A percentile compares a stretch with the other conserved stretches of the same genome.
These are phyloP conservation scores for Hanseniaspora clermontiae DNA, from an alignment of 805 yeast genomes.

Conservation along the genomic window DNA sequence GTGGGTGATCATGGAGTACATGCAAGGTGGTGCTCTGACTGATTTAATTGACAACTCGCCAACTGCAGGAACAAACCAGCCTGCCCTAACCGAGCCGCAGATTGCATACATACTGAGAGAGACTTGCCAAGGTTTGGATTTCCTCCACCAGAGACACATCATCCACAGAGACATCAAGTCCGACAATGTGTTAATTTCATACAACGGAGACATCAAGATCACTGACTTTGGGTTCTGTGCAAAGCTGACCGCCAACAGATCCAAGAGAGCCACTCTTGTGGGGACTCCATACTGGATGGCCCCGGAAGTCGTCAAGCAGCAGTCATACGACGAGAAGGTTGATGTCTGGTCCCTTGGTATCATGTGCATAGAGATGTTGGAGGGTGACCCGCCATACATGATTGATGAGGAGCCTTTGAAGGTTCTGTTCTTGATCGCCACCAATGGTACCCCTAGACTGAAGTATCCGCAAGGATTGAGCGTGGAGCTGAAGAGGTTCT, in stretches of 20 bases:
- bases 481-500: constrained; percentile 66
- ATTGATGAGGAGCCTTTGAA: constrained; percentile 83
- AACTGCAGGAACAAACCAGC: constrained; percentile 27
- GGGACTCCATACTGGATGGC: constrained; percentile 99
- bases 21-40: constrained; percentile 97
- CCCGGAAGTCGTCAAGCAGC: constrained; percentile 91
- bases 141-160: constrained; percentile 79
- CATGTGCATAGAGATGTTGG: constrained; percentile 97
- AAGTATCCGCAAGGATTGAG: constrained; percentile 79
- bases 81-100: constrained; percentile 62
- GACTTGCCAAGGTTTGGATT: constrained; percentile 81
- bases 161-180: constrained; percentile 96
- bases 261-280: constrained; percentile 94
- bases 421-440: constrained; percentile 86
- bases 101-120: constrained; percentile 85
- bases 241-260: constrained; percentile 66
- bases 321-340: constrained; percentile 92
- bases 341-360: constrained; percentile 98
- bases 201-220: constrained; percentile 74
- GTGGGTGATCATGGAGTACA: constrained; percentile 99
- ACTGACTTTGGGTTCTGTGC: constrained; percentile 99
- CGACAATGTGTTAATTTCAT: constrained; percentile 79
- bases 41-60: constrained; percentile 88
- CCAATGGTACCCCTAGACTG: constrained; percentile 91
- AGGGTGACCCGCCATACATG: constrained; percentile 96